Evolutionary conservation across 768 basidiomycete species (phyloP).

Genomic region (Rhodotorula diobovata): DNA sequence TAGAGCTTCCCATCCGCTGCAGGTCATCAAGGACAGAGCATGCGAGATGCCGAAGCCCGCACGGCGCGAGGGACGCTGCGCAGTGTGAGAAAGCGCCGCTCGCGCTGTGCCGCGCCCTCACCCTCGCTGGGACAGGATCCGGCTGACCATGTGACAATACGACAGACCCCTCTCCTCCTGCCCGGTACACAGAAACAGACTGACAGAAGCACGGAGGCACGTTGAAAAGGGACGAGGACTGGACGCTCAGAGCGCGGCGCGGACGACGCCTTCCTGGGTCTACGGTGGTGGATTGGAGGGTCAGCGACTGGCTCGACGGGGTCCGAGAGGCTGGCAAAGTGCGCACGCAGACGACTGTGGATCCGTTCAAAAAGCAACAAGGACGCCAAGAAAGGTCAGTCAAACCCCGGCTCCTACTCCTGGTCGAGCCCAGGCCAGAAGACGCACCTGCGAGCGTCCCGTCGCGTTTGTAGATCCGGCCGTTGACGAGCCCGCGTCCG

Average conservation of each 20-base stretch:
- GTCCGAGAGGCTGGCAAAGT: neutral
- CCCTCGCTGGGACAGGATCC: too few species aligned
- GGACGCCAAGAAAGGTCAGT: neutral
- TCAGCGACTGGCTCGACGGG: neutral
- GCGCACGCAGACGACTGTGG: conserved; percentile 24
- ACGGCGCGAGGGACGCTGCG: too few species aligned
- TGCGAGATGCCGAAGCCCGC: too few species aligned
- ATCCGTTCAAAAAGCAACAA: too few species aligned
- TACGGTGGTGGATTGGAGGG: neutral
- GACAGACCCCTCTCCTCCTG: neutral
- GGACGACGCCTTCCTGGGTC: conserved; percentile 38
- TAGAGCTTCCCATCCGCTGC: too few species aligned
- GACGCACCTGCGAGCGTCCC: conserved; percentile 37
- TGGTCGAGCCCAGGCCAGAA: too few species aligned
- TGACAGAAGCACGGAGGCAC: too few species aligned
- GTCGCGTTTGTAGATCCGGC: conserved; percentile 40
- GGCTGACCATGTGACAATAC: neutral
- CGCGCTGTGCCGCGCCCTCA: too few species aligned
- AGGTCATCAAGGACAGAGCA: too few species aligned
- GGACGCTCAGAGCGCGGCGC: conserved; percentile 13
- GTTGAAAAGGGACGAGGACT: neutral
- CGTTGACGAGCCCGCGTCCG: conserved; percentile 38
- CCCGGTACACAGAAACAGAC: too few species aligned
- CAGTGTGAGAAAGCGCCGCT: too few species aligned
- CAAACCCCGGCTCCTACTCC: neutral